Evolutionary conservation across 345 rosid species (phyloP).

Genomic region (Punica granatum): DNA sequence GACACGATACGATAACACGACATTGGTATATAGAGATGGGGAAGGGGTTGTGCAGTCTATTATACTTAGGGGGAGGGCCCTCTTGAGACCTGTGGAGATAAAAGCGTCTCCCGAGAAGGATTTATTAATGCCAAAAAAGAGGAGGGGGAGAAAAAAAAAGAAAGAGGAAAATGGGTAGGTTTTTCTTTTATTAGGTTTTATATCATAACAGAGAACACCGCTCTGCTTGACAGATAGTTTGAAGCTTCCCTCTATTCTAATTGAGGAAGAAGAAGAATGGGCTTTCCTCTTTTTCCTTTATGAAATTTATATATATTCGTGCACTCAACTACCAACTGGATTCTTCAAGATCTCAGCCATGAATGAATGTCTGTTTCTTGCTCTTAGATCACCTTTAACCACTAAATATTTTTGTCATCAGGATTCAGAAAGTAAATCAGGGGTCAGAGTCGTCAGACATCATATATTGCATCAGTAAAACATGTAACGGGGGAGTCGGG

Average conservation of each 20-base stretch:
- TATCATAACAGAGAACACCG: slow-evolving; percentile 9
- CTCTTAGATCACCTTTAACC: slow-evolving; percentile 14
- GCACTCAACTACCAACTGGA: slow-evolving; percentile 22
- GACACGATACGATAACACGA: no score
- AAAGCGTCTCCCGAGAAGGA: no score
- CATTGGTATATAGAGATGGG: no score
- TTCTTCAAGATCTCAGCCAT: slow-evolving; percentile 39
- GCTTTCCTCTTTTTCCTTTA: not conserved
- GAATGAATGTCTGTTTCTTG: slow-evolving; percentile 25
- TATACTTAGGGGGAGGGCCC: no score
- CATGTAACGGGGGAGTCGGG: no score
- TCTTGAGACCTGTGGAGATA: no score
- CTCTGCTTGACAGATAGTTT: not conserved
- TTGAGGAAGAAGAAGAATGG: not conserved
- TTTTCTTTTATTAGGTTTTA: not conserved
- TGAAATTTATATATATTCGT: not conserved
- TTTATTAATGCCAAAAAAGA: not conserved
- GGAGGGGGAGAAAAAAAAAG: no score
- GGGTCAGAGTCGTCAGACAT: no score
- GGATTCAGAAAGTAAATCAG: no score
- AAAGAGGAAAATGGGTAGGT: no score
- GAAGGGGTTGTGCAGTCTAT: no score
- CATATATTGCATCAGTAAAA: no score
- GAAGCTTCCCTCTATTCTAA: not conserved
- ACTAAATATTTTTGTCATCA: slow-evolving; percentile 12